Conservation (phyloP, 1,139 yeast genomes). For the Pichia sp. region DNA sequence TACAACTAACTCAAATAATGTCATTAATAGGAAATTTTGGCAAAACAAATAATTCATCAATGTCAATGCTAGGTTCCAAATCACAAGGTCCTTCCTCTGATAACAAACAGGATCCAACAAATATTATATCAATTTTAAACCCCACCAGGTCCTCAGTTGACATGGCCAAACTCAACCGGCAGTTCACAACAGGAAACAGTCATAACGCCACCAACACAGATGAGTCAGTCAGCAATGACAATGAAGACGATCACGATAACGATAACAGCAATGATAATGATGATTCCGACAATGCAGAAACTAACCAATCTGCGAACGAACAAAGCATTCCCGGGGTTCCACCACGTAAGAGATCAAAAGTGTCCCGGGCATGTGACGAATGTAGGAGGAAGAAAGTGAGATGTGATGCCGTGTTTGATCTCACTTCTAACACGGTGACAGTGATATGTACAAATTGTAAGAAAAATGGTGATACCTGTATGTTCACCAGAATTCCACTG, state of each 20-base stretch:
- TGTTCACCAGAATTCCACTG: slow-evolving; percentile 60
- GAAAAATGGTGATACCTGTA: slow-evolving; percentile 46
- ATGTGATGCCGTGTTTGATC: slow-evolving; percentile 50
- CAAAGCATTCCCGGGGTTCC: slow-evolving; percentile 1
- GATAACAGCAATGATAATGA: background rate
- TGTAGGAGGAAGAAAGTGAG: slow-evolving; percentile 57
- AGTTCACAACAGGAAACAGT: background rate
- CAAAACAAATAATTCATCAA: no score
- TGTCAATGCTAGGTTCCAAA: no score
- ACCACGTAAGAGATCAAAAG: slow-evolving; percentile 49
- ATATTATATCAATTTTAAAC: slow-evolving; percentile 5
- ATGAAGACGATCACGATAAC: background rate
- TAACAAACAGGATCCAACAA: background rate
- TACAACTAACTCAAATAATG: no score
- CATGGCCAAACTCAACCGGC: background rate
- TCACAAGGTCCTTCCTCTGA: no score
- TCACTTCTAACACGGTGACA: slow-evolving; percentile 35
- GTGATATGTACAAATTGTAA: slow-evolving; percentile 50
- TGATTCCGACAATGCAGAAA: background rate
- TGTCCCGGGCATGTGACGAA: slow-evolving; percentile 60
- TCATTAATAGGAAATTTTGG: no score
- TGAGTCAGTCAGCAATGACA: slow-evolving; percentile 1
- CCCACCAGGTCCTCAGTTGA: slow-evolving; percentile 7
- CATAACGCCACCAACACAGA: background rate
- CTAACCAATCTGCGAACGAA: background rate